A percentile compares a stretch with the other conserved stretches of the same genome.
Conservation (phyloP, 148 eudicot species). For the Drosera capensis region DNA sequence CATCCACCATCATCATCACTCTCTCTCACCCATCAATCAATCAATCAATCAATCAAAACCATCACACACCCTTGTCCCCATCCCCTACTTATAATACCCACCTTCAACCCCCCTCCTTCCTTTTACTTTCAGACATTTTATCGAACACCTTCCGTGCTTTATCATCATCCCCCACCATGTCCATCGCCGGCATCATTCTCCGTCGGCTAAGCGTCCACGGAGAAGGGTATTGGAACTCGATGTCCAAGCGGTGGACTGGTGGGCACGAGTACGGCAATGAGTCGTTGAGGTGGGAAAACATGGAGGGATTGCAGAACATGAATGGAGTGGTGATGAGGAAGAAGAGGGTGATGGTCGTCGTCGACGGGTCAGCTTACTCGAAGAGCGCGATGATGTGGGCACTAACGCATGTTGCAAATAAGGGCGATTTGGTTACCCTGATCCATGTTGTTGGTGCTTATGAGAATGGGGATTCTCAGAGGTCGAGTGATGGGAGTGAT, state of each 20-base stretch:
- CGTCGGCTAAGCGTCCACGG: constrained; percentile 72
- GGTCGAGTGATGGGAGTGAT: constrained; percentile 9
- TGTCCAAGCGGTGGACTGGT: constrained; percentile 46
- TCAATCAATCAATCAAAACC: too few relatives aligned
- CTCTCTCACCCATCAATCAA: too few relatives aligned
- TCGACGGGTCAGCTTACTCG: constrained; percentile 49
- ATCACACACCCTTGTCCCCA: too few relatives aligned
- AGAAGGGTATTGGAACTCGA: constrained; percentile 43
- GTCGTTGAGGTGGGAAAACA: constrained; percentile 28
- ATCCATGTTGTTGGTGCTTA: constrained; percentile 19
- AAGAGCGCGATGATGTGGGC: constrained; percentile 94
- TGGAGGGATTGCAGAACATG: constrained; percentile 30
- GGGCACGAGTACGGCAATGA: not conserved
- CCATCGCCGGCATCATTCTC: constrained; percentile 41
- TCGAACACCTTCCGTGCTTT: not conserved
- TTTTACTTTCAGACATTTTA: not conserved
- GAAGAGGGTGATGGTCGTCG: constrained; percentile 87
- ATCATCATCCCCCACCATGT: constrained; percentile 38
- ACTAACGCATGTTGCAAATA: constrained; percentile 57
- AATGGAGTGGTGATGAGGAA: constrained; percentile 10
- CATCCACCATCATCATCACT: too few relatives aligned
- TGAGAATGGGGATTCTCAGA: not conserved
- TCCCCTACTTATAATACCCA: too few relatives aligned
- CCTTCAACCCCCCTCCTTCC: too few relatives aligned
- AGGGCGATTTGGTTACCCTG: constrained; percentile 68